Percentiles rank a stretch among this genome's conserved stretches.
These are phyloP conservation scores for Trichoderma sp. DNA, from an alignment of 2,329 filamentous ascomycete species.

Conservation along the genomic window DNA sequence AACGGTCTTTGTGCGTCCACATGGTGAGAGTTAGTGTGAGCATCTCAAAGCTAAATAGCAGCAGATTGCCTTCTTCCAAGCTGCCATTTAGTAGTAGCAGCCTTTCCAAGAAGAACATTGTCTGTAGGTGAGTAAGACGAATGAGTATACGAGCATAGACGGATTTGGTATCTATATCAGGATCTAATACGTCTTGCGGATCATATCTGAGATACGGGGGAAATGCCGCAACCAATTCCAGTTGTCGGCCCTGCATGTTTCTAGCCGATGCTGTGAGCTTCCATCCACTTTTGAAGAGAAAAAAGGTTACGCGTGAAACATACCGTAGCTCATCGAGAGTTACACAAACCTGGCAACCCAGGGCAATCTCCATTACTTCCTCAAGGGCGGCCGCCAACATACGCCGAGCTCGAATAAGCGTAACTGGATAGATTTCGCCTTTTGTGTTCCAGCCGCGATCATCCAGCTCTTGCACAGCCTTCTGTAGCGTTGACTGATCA, in stretches of 20 bases:
- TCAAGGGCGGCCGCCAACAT: slow-evolving; percentile 55
- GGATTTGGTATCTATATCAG: slow-evolving; percentile 30
- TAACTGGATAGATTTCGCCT: slow-evolving; percentile 45
- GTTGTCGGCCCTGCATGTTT: slow-evolving; percentile 2
- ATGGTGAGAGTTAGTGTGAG: slow-evolving; percentile 48
- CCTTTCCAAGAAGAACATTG: slow-evolving; percentile 60
- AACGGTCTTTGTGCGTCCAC: slow-evolving; percentile 52
- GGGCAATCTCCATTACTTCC: slow-evolving; percentile 59
- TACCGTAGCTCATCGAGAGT: slow-evolving; percentile 13
- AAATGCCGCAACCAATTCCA: background rate
- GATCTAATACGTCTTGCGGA: slow-evolving; percentile 40
- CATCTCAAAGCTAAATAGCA: slow-evolving; percentile 50
- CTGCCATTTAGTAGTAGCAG: slow-evolving; percentile 50
- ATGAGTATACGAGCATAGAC: slow-evolving; percentile 50
- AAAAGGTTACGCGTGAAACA: background rate
- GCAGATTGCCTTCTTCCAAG: slow-evolving; percentile 41
- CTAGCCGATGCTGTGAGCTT: background rate
- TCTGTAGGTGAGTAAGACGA: slow-evolving; percentile 54
- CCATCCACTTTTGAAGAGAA: background rate
- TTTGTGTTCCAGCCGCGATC: slow-evolving; percentile 53
- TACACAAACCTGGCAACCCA: slow-evolving; percentile 37
- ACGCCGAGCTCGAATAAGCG: slow-evolving; percentile 48
- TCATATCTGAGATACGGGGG: slow-evolving; percentile 42
- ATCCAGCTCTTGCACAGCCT: slow-evolving; percentile 40
- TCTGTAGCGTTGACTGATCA: slow-evolving; percentile 36